A percentile compares a stretch with the other conserved stretches of the same genome.
Conservation (phyloP, 805 yeast genomes). For the Kuraishia cidri region DNA sequence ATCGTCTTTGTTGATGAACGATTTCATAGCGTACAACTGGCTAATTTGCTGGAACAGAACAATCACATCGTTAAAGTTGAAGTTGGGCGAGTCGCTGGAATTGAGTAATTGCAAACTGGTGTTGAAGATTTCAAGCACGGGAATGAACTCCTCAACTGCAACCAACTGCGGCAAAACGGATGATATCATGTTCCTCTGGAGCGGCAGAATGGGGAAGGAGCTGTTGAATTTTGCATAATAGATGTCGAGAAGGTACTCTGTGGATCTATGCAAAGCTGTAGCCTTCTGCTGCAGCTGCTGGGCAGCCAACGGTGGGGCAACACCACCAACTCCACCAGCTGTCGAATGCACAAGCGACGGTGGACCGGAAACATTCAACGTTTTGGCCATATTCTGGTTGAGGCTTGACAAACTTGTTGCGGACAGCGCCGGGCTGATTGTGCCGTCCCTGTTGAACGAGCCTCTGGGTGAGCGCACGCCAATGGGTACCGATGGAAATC, state of each 20-base stretch:
- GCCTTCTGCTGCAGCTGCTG: neutral
- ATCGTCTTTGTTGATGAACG: conserved; percentile 15
- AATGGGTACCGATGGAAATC: neutral
- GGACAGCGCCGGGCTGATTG: conserved; percentile 16
- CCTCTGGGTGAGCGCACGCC: neutral
- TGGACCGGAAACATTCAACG: conserved; percentile 9
- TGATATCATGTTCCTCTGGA: conserved; percentile 17
- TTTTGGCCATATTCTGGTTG: conserved; percentile 14
- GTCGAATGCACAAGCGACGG: neutral
- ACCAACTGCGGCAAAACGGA: conserved; percentile 12
- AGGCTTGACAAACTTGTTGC: conserved; percentile 12
- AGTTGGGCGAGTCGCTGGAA: conserved; percentile 11
- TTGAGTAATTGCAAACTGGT: conserved; percentile 28
- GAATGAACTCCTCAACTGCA: conserved; percentile 17
- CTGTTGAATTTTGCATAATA: conserved; percentile 35
- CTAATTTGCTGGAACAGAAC: conserved; percentile 24
- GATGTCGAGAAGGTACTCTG: conserved; percentile 24
- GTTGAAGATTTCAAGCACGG: conserved; percentile 30
- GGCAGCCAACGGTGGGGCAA: neutral
- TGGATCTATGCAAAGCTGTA: conserved; percentile 8
- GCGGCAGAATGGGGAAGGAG: conserved; percentile 36
- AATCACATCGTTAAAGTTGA: conserved; percentile 23
- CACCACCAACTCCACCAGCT: neutral
- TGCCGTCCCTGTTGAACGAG: conserved; percentile 9
- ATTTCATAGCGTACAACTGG: conserved; percentile 19